Conservation (phyloP, 2,329 filamentous ascomycete species). For the Annulohypoxylon truncatum region DNA sequence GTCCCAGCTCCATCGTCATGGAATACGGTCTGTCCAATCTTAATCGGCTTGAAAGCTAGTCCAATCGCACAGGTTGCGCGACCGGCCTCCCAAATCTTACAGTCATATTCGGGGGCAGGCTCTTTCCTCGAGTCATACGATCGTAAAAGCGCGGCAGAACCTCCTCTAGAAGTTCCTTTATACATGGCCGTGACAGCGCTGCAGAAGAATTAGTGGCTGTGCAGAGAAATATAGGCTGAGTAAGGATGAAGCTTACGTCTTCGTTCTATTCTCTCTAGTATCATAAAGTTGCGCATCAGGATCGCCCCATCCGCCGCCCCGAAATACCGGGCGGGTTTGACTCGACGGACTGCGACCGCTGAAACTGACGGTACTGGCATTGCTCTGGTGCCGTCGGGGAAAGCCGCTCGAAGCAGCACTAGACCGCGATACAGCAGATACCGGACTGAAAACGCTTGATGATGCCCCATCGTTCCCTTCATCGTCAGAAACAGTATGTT, state of each 20-base stretch:
- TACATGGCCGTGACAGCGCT: slow-evolving; percentile 93
- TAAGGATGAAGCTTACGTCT: slow-evolving; percentile 73
- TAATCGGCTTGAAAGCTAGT: slow-evolving; percentile 94
- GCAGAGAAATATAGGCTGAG: slow-evolving; percentile 9
- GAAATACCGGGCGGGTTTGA: slow-evolving; percentile 65
- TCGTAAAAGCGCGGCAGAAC: slow-evolving; percentile 78
- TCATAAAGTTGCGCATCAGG: slow-evolving; percentile 91
- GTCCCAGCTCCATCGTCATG: slow-evolving; percentile 92
- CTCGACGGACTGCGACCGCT: slow-evolving; percentile 72
- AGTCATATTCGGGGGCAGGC: slow-evolving; percentile 89
- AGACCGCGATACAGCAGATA: slow-evolving; percentile 56
- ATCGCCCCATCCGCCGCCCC: slow-evolving; percentile 76
- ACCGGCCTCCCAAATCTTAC: slow-evolving; percentile 96
- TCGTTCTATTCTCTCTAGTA: slow-evolving; percentile 83
- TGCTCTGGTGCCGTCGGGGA: slow-evolving; percentile 74
- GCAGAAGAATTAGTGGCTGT: slow-evolving; percentile 42
- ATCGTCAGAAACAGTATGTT: slow-evolving; percentile 81
- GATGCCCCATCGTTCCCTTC: slow-evolving; percentile 82
- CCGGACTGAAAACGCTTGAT: slow-evolving; percentile 54
- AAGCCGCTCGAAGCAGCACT: slow-evolving; percentile 55
- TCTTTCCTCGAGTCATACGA: slow-evolving; percentile 97
- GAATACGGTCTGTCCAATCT: slow-evolving; percentile 92
- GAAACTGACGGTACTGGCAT: slow-evolving; percentile 85
- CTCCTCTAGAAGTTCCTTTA: slow-evolving; percentile 78
- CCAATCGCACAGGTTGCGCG: slow-evolving; percentile 93